Evolutionary conservation across 148 eudicot species (phyloP).

Genomic region (Dysphania ambrosioides): DNA sequence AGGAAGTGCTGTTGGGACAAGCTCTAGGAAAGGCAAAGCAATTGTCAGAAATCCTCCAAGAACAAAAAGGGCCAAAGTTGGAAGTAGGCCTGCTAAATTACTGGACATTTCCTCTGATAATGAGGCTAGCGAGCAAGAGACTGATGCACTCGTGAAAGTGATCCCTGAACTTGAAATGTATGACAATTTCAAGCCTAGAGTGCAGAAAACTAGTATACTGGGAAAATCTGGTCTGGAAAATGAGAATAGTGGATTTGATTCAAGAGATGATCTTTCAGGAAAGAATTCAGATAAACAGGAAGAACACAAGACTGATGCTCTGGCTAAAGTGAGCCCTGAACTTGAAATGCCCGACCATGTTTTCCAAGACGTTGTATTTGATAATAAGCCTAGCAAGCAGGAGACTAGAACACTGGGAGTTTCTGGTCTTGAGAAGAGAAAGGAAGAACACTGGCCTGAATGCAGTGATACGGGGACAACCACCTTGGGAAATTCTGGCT

Average conservation of each 20-base stretch:
- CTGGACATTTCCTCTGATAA: constrained; percentile 38
- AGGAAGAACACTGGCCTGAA: constrained; percentile 11
- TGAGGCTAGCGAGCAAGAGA: constrained; percentile 25
- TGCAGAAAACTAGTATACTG: constrained; percentile 10
- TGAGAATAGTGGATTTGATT: constrained; percentile 16
- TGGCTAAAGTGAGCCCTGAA: background rate
- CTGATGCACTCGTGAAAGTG: background rate
- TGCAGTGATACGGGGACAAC: constrained; percentile 8
- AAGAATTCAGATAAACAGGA: constrained; percentile 15
- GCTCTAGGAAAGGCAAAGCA: too few relatives aligned
- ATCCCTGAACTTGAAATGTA: constrained; percentile 15
- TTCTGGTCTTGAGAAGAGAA: background rate
- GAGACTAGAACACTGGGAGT: background rate
- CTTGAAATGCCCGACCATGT: background rate
- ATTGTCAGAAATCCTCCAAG: too few relatives aligned
- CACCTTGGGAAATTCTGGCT: constrained; percentile 20
- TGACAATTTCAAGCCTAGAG: constrained; percentile 8
- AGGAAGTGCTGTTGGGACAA: too few relatives aligned
- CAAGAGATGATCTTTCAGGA: constrained; percentile 27
- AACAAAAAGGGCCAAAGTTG: constrained; percentile 46
- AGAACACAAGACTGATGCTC: constrained; percentile 3
- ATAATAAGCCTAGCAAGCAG: background rate
- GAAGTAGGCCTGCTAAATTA: constrained; percentile 62
- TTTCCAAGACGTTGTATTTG: too few relatives aligned
- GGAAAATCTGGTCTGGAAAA: constrained; percentile 18